These are phyloP conservation scores for Trichoderma arundinaceum DNA, from an alignment of 2,329 filamentous ascomycete genomes.

Conservation along the genomic window DNA sequence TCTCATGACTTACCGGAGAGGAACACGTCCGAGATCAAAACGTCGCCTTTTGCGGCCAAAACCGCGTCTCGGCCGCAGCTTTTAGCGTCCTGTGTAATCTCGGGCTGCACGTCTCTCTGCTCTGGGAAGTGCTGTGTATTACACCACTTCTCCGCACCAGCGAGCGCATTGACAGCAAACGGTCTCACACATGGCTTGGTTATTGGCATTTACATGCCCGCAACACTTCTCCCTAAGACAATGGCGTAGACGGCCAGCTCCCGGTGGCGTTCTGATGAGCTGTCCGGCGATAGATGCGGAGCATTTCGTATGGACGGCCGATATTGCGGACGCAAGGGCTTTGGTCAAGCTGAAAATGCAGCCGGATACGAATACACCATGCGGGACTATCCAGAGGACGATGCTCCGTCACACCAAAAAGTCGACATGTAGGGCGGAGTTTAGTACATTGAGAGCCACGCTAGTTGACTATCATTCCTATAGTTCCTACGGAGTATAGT, in stretches of 20 bases:
- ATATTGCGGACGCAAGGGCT: constrained; percentile 23
- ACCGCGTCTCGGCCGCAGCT: constrained; percentile 12
- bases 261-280: background rate
- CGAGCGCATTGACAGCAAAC: background rate
- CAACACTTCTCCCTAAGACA: background rate
- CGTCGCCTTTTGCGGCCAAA: constrained; percentile 7
- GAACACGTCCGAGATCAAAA: constrained; percentile 5
- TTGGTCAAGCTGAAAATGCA: background rate
- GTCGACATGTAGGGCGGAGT: background rate
- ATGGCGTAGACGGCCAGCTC: constrained; percentile 1
- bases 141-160: background rate
- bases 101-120: constrained; percentile 9
- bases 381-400: no score
- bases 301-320: background rate
- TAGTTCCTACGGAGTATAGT: no score
- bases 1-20: background rate
- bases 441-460: background rate
- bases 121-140: background rate
- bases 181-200: background rate
- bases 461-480: background rate
- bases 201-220: background rate
- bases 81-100: constrained; percentile 3
- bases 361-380: background rate
- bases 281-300: background rate
- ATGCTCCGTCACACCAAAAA: background rate